Percentiles rank a stretch among this genome's conserved stretches.
phyloP scores from a whole-genome alignment of 352 stramenopile genomes.

The Phytophthora agathidicida region DNA sequence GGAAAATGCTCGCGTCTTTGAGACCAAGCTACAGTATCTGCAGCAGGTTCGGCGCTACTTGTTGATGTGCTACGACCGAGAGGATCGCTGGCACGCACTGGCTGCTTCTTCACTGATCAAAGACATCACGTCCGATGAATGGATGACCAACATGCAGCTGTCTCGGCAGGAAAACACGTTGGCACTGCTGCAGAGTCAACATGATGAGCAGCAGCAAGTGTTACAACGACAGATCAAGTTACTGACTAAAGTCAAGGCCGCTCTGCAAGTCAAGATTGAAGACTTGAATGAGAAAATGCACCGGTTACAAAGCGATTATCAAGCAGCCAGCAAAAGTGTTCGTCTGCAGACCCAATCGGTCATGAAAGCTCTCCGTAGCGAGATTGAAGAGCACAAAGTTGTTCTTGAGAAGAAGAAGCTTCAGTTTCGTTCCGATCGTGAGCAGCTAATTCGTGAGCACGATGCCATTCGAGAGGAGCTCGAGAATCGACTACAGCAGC shows the following conservation, averaged over 20 bases:
- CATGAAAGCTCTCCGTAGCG: slow-evolving; percentile 42
- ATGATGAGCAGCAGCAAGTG: slow-evolving; percentile 44
- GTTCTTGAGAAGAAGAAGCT: slow-evolving; percentile 39
- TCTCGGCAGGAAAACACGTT: slow-evolving; percentile 60
- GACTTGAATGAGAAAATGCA: slow-evolving; percentile 39
- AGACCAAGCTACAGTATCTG: slow-evolving; percentile 53
- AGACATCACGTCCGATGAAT: slow-evolving; percentile 65
- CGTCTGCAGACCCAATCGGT: slow-evolving; percentile 51
- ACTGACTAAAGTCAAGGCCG: slow-evolving; percentile 41
- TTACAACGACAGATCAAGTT: slow-evolving; percentile 58
- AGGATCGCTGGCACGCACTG: slow-evolving; percentile 63
- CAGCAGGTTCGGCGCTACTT: slow-evolving; percentile 62
- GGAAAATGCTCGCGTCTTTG: slow-evolving; percentile 49
- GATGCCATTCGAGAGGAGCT: slow-evolving; percentile 43
- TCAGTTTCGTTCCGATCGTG: slow-evolving; percentile 36
- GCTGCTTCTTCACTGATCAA: slow-evolving; percentile 55
- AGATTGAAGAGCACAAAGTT: slow-evolving; percentile 41
- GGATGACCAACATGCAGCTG: slow-evolving; percentile 67
- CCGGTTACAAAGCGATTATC: slow-evolving; percentile 51
- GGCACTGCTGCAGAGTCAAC: slow-evolving; percentile 50
- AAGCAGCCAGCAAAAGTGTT: slow-evolving; percentile 55
- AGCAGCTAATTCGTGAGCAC: slow-evolving; percentile 57
- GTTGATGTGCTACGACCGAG: slow-evolving; percentile 68
- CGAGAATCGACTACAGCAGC: slow-evolving; percentile 36
- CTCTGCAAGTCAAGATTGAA: slow-evolving; percentile 44